Evolutionary conservation across 176 grass and related monocot species (phyloP), one percentile per base, ranked within the genome.

Genomic region (Phoenix dactylifera): DNA sequence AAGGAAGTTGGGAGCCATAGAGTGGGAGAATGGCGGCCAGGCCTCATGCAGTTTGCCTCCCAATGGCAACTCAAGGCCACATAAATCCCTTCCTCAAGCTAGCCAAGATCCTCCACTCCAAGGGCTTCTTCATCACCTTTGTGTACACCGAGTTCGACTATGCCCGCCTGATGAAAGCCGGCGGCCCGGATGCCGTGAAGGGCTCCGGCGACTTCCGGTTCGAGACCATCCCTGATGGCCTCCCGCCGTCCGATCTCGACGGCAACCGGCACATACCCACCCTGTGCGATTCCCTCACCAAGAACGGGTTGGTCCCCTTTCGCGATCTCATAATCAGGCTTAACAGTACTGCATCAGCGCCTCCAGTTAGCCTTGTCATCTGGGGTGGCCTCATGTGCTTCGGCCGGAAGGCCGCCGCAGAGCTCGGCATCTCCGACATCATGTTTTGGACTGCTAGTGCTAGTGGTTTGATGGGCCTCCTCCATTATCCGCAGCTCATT

Each of bases 401-500:
- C 24, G 83, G 77, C 2, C 35, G 74, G 3, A 4, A 15, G 0
- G 83, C 57, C 1, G 73, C 83, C 0, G 51, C 60, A 30, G 83
- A 59, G 26, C 54, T 54, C 19, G 83, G 77, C 50, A 5, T 86
- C 35, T 1, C 35, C 0, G 77, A 85, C 19, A 71, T 17, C 18
- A 60, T 63, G 56, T 80, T 85, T 65, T 80, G 72, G 64, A 85
- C 67, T n/a, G 82, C 82, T 7, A 80, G 76, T 0, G 77, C 77
- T 1, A 58, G 62, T 18, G 72, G 72, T 0, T 70, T 85, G 5
- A 50, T 72, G 52, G 62, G 72, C 1, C 24, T 76, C 50, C 58
- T 72, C 28, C 19, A 67, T 58, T 85, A 48, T 32, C 14, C 14
- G 0, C 66, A 80, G 51, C 77, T 85, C 64, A 0, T 80, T 3